These are phyloP conservation scores for Basipetospora chlamydospora DNA, from an alignment of 2,329 filamentous ascomycete genomes.

Conservation along the genomic window DNA sequence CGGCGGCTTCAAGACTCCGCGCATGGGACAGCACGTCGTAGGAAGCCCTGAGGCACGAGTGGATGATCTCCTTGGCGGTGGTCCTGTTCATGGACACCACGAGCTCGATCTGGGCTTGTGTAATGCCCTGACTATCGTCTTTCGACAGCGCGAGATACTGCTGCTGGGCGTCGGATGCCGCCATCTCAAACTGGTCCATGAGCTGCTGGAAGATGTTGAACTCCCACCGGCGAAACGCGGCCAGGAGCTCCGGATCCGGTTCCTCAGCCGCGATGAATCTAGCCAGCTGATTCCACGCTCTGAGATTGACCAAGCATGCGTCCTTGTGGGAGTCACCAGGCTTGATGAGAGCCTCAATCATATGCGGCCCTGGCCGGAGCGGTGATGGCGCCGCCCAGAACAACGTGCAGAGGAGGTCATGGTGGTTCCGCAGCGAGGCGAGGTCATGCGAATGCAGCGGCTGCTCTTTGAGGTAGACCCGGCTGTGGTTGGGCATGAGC, in stretches of 20 bases:
- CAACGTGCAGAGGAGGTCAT: conserved; percentile 51
- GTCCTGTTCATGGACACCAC: conserved; percentile 38
- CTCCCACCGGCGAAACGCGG: conserved; percentile 32
- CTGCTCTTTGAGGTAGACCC: conserved; percentile 49
- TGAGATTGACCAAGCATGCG: conserved; percentile 48
- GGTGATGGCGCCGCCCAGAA: conserved; percentile 48
- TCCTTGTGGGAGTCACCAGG: conserved; percentile 50
- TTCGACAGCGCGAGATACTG: conserved; percentile 36
- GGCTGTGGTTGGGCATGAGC: conserved; percentile 50
- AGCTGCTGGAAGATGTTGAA: conserved; percentile 41
- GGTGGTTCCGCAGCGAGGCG: conserved; percentile 51
- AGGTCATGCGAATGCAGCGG: conserved; percentile 44
- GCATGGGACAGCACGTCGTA: conserved; percentile 35
- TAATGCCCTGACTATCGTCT: conserved; percentile 26
- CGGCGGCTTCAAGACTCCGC: conserved; percentile 28
- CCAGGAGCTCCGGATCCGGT: conserved; percentile 28
- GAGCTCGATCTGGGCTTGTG: conserved; percentile 28
- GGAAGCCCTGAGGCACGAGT: conserved; percentile 32
- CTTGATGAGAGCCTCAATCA: conserved; percentile 44
- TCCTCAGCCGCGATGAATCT: conserved; percentile 39
- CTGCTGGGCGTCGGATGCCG: conserved; percentile 39
- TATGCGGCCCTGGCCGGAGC: conserved; percentile 34
- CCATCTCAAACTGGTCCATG: conserved; percentile 41
- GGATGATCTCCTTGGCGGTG: conserved; percentile 36
- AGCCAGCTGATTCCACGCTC: conserved; percentile 48